Evolutionary conservation across 1,139 yeast species (phyloP).

Genomic region (Meyerozyma athensensis): DNA sequence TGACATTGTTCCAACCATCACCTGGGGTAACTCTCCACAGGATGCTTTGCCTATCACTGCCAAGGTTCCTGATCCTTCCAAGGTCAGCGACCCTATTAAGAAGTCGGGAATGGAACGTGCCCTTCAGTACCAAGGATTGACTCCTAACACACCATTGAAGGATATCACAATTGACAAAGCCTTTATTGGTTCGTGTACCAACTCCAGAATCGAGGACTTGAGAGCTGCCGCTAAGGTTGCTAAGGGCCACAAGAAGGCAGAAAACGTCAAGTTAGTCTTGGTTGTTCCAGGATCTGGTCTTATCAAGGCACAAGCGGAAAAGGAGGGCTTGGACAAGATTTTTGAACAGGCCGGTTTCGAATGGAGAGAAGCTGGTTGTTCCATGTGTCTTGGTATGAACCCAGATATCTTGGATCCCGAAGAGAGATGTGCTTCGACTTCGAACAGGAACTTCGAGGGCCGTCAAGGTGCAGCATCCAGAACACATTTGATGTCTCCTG

Average conservation of each 20-base stretch:
- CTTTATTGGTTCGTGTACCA: conserved; percentile 96
- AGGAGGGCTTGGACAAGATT: conserved; percentile 88
- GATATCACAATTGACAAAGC: conserved; percentile 82
- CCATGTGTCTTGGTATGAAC: conserved; percentile 99
- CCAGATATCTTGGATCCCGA: conserved; percentile 92
- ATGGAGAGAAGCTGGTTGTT: conserved; percentile 99
- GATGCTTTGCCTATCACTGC: conserved; percentile 95
- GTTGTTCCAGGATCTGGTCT: conserved; percentile 98
- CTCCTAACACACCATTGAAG: conserved; percentile 73
- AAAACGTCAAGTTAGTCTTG: conserved; percentile 72
- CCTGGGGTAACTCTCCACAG: conserved; percentile 99
- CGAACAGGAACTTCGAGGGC: conserved; percentile 97
- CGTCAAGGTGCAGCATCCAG: conserved; percentile 98
- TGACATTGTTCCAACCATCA: conserved; percentile 91
- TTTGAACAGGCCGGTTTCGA: conserved; percentile 91
- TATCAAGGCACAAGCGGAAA: conserved; percentile 88
- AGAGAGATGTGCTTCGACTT: conserved; percentile 97
- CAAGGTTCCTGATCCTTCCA: conserved; percentile 81
- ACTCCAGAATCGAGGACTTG: conserved; percentile 94
- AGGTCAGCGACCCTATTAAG: conserved; percentile 66
- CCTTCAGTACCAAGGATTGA: conserved; percentile 83
- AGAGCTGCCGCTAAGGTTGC: conserved; percentile 94
- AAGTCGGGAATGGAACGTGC: conserved; percentile 88
- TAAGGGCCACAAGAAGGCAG: conserved; percentile 85
- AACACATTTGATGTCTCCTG: conserved; percentile 97